Conservation (phyloP, 1,284 basidiomycete genomes). For the Mycena sp. region DNA sequence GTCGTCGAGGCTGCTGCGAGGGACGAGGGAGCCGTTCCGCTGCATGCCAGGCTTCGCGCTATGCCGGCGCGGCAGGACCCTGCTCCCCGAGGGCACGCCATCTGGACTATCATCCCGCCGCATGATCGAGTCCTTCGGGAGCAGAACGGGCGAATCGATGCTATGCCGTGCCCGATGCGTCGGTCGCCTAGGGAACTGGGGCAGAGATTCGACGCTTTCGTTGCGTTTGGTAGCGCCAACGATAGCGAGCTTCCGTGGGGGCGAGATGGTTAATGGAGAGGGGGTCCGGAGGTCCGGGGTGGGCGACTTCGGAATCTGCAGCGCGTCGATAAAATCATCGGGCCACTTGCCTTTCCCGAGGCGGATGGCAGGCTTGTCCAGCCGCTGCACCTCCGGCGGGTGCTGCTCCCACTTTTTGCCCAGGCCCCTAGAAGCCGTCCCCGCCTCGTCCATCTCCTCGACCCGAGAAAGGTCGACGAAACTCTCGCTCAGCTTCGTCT, state of each 20-base stretch:
- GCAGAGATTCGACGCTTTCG: constrained; percentile 57
- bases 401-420: constrained; percentile 32
- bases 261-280: constrained; percentile 49
- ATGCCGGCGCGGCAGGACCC: constrained; percentile 63
- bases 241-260: constrained; percentile 66
- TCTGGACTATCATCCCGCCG: constrained; percentile 69
- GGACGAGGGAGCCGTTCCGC: constrained; percentile 60
- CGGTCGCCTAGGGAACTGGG: constrained; percentile 62
- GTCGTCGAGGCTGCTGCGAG: constrained; percentile 42
- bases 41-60: constrained; percentile 60
- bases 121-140: constrained; percentile 64
- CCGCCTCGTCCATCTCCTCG: constrained; percentile 75
- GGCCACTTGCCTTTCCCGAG: constrained; percentile 85
- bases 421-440: constrained; percentile 50
- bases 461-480: constrained; percentile 68
- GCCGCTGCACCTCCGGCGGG: constrained; percentile 40
- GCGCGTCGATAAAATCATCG: constrained; percentile 77
- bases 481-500: constrained; percentile 68
- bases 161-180: constrained; percentile 72
- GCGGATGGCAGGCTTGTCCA: constrained; percentile 55
- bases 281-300: constrained; percentile 42
- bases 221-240: constrained; percentile 54
- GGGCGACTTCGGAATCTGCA: constrained; percentile 46
- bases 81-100: constrained; percentile 50
- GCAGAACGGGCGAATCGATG: constrained; percentile 58